A percentile compares a stretch with the other conserved stretches of the same genome.
These are phyloP conservation scores for Hypoxylon sp. DNA, from an alignment of 2,329 filamentous ascomycete genomes.

Conservation along the genomic window DNA sequence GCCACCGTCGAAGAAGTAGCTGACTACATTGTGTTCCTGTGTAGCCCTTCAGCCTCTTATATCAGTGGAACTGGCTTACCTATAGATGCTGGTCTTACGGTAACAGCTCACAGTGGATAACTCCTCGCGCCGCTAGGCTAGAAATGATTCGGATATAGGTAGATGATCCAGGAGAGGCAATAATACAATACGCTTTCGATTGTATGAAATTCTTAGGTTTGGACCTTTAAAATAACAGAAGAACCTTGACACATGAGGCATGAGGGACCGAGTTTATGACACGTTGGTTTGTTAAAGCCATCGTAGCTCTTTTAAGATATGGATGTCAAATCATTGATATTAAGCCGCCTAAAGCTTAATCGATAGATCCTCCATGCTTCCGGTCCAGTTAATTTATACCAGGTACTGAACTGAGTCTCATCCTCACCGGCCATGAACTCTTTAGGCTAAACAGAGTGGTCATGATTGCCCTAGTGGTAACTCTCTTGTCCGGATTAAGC, in stretches of 20 bases:
- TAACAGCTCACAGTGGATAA: neutral
- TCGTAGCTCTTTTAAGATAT: too few species aligned
- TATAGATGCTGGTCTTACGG: neutral
- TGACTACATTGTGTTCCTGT: slow-evolving; percentile 50
- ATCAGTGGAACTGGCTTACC: neutral
- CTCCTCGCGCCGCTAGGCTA: too few species aligned
- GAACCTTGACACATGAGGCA: too few species aligned
- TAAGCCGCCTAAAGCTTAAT: neutral
- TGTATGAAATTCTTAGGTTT: too few species aligned
- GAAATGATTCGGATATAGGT: too few species aligned
- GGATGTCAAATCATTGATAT: too few species aligned
- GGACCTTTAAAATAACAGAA: too few species aligned
- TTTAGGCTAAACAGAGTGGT: slow-evolving; percentile 44
- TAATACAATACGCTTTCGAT: too few species aligned
- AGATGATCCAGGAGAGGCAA: too few species aligned
- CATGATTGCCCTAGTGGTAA: slow-evolving; percentile 39
- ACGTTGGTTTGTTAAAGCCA: too few species aligned
- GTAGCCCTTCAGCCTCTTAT: slow-evolving; percentile 36
- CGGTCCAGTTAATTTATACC: slow-evolving; percentile 2
- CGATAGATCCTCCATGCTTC: neutral
- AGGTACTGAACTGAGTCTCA: slow-evolving; percentile 30
- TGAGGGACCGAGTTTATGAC: too few species aligned
- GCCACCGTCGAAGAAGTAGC: slow-evolving; percentile 50
- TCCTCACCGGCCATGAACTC: slow-evolving; percentile 48
- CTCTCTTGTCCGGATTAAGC: slow-evolving; percentile 36